Percentiles rank a stretch among this genome's conserved stretches.
Evolutionary conservation across 2,329 filamentous ascomycete genomes (phyloP).

Genomic region (Anthostomella pinea): DNA sequence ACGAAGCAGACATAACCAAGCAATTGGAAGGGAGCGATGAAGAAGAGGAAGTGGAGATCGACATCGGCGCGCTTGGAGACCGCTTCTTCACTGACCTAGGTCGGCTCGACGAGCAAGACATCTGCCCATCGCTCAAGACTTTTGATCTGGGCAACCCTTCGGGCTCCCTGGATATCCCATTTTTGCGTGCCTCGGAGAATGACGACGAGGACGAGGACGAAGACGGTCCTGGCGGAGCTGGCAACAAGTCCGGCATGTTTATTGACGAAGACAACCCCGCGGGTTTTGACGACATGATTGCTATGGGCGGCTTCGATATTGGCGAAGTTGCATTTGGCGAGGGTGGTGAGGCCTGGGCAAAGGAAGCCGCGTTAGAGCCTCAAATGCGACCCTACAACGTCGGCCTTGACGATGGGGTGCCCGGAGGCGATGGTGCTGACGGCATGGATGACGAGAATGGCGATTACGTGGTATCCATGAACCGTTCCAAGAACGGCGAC

Average conservation of each 20-base stretch:
- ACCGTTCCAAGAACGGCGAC: slow-evolving; percentile 63
- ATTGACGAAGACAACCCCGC: slow-evolving; percentile 82
- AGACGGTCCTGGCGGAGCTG: slow-evolving; percentile 48
- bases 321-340: slow-evolving; percentile 85
- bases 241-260: slow-evolving; percentile 75
- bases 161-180: slow-evolving; percentile 83
- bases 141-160: slow-evolving; percentile 88
- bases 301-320: slow-evolving; percentile 67
- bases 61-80: slow-evolving; percentile 69
- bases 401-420: slow-evolving; percentile 53
- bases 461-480: slow-evolving; percentile 78
- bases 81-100: slow-evolving; percentile 84
- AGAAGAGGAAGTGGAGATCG: slow-evolving; percentile 68
- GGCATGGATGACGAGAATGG: slow-evolving; percentile 62
- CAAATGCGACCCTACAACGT: slow-evolving; percentile 78
- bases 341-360: slow-evolving; percentile 93
- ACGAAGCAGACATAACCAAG: slow-evolving; percentile 36
- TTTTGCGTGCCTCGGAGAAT: slow-evolving; percentile 84
- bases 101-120: slow-evolving; percentile 77
- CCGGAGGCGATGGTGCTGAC: slow-evolving; percentile 50
- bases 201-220: slow-evolving; percentile 63
- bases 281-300: slow-evolving; percentile 78
- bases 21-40: slow-evolving; percentile 43
- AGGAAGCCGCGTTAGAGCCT: slow-evolving; percentile 80
- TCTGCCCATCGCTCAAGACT: slow-evolving; percentile 91